Conservation (phyloP, 345 rosid species). For the Sapria himalayana region DNA sequence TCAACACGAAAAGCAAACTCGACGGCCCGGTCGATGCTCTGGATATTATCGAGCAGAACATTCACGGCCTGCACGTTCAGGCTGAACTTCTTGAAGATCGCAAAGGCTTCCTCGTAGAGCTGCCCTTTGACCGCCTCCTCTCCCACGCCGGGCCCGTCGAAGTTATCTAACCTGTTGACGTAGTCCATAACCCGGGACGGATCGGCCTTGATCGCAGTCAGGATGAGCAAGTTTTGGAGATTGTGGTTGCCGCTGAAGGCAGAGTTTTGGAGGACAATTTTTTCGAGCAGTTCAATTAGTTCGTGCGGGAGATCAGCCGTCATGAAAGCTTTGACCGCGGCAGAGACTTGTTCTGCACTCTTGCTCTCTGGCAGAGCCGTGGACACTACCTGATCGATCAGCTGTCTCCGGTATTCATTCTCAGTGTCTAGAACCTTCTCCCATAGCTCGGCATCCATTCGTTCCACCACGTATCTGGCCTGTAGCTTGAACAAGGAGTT, state of each 20-base stretch:
- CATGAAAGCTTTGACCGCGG: constrained; percentile 76
- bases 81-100: constrained; percentile 71
- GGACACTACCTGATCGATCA: constrained; percentile 94
- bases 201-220: constrained; percentile 93
- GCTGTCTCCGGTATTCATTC: constrained; percentile 73
- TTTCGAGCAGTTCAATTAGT: constrained; percentile 74
- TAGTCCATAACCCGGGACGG: constrained; percentile 96
- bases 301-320: constrained; percentile 66
- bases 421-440: constrained; percentile 82
- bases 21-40: constrained; percentile 68
- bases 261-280: constrained; percentile 93
- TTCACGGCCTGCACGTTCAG: constrained; percentile 55
- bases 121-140: constrained; percentile 91
- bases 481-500: constrained; percentile 88
- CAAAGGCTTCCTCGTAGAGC: constrained; percentile 67
- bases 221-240: constrained; percentile 85
- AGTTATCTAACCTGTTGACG: constrained; percentile 78
- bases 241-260: constrained; percentile 95
- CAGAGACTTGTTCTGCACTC: constrained; percentile 79
- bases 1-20: constrained; percentile 95
- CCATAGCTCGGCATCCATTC: constrained; percentile 99
- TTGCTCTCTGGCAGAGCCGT: constrained; percentile 87
- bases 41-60: constrained; percentile 47
- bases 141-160: constrained; percentile 98
- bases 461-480: constrained; percentile 99